Evolutionary conservation across 495 filamentous ascomycete genomes (phyloP), one percentile per base, ranked within the genome.

Genomic region (Xylaria longipes): DNA sequence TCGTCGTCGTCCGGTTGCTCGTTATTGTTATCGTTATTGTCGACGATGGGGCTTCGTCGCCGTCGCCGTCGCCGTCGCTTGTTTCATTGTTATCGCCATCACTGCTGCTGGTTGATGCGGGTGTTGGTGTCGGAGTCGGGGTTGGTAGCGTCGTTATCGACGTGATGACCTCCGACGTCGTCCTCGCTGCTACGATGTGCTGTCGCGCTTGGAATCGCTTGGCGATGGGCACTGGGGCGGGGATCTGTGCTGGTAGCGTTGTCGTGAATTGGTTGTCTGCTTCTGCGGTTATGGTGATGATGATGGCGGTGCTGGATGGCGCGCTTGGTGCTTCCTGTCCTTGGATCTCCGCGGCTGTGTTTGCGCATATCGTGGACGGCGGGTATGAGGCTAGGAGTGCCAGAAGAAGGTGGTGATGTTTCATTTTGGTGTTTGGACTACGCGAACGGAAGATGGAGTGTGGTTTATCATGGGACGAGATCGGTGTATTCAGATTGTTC

Each of bases 1-100:
- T 46, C 8, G 67, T 69, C 37, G 45, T 69, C 20, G 67, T 69
- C 11, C 54, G 8, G 39, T 46, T 69, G 52, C 67, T 57, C 5
- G 54, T 69, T 25, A 58, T 48, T 3, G 67, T 69, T 58, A 69
- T 62, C 25, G 67, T 69, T 9, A 45, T 33, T 22, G 67, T 69
- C 9, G 43, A 48, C 12, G 65, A 41, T 2, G 52, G 52, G 25
- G 22, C 50, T 5, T 54, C 50, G 17, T 20, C 45, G 17, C 4
- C 20, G 20, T 29, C 52, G 11, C 29, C 15, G 29, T n/a, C 25
- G 27, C 22, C 11, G 25, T 5, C 11, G 58, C 57, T 22, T n/a
- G 52, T 8, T 20, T 31, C 25, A 56, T 56, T 15, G 48, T 25
- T 3, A 25, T 54, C n/a, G 11, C 14, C 48, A 1, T 54, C n/a